Evolutionary conservation across 2,329 filamentous ascomycete species (phyloP), one percentile per base, ranked within the genome.

Genomic region (Purpureocillium lavendulum): DNA sequence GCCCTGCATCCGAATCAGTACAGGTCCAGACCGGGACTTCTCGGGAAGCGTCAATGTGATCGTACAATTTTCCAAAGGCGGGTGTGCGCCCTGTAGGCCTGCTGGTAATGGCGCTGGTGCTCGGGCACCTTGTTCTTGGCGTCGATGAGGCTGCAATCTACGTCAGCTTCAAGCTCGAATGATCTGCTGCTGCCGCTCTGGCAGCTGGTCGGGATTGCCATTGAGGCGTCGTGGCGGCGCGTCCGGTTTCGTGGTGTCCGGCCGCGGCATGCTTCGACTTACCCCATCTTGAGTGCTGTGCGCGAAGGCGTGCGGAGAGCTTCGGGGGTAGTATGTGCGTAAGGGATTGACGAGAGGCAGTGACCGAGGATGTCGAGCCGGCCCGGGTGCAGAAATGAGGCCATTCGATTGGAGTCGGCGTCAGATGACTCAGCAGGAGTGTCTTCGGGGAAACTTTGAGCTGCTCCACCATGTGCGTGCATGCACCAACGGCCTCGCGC

Each of bases 41-140:
- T 35, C 17, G 33, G 34, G 14, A 34, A n/a, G 33, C 28, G 45
- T 46, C 40, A 45, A 49, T 45, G 41, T 41, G 38, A 24, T 41
- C 82, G 61, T 74, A 89, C 84, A 66, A 88, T 87, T 65, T 76
- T 70, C 84, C 85, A 89, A 61, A 86, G 65, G 56, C 85, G 79
- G 51, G 79, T 69, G 62, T 81, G 76, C 47, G 69, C 65, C 55
- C 75, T 77, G 64, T 84, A 84, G 53, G 85, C 80, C 49, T 73
- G 69, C 70, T 88, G 84, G 71, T 86, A 87, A 53, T 77, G 66
- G 57, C 76, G 73, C 74, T 90, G 85, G 69, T 83, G 74, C 59
- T 83, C 56, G 41, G 83, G 82, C 55, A 89, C 84, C 57, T 74
- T 76, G 77, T 90, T 90, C 61, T 76, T 73, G 63, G 81, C 80